Evolutionary conservation across 2,329 filamentous ascomycete genomes (phyloP).

Genomic region (Claviceps pazoutovae): DNA sequence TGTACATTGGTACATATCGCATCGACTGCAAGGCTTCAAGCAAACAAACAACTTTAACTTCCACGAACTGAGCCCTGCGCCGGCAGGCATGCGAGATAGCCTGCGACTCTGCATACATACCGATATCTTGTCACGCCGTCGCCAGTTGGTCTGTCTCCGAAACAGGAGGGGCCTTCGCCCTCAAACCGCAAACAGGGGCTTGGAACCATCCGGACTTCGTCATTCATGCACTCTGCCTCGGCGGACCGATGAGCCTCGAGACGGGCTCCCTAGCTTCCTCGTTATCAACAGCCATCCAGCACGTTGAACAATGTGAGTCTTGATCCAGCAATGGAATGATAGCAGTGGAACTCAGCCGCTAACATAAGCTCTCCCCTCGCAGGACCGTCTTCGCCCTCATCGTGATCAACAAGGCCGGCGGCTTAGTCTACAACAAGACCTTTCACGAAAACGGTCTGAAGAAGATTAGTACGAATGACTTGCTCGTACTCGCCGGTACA

Average conservation of each 20-base stretch:
- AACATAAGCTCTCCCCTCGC: not conserved
- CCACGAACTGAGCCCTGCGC: not conserved
- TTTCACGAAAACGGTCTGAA: conserved; percentile 77
- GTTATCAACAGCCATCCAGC: not conserved
- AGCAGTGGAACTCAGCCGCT: too few species aligned
- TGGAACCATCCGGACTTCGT: not conserved
- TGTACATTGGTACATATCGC: not conserved
- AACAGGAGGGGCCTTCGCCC: not conserved
- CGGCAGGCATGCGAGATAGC: not conserved
- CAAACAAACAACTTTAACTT: not conserved
- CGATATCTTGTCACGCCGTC: not conserved
- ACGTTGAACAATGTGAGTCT: not conserved
- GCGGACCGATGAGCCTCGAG: conserved; percentile 8
- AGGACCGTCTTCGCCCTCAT: conserved; percentile 94
- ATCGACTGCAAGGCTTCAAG: not conserved
- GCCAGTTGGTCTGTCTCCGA: too few species aligned
- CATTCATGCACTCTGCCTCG: conserved; percentile 5
- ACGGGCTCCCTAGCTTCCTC: not conserved
- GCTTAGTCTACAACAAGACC: conserved; percentile 88
- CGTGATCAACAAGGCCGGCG: conserved; percentile 97
- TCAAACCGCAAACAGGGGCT: too few species aligned
- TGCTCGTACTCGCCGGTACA: conserved; percentile 88
- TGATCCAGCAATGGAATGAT: not conserved
- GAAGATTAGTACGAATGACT: conserved; percentile 88
- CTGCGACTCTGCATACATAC: not conserved